Evolutionary conservation across 1,139 yeast species (phyloP).

Genomic region (Kodamaea suecica): DNA sequence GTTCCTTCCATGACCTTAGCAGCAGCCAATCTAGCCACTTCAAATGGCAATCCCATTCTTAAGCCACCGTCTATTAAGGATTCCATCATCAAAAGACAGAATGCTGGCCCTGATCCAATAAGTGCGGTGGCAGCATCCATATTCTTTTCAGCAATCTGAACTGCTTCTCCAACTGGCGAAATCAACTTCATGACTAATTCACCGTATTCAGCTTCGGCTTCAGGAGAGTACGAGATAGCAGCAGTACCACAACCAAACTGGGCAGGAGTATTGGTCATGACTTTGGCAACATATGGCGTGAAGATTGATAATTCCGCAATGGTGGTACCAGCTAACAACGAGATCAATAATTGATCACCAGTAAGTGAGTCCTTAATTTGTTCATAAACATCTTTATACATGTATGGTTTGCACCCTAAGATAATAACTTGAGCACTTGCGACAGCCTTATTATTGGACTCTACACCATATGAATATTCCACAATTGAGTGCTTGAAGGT

Average conservation of each 20-base stretch:
- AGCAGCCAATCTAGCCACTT: constrained; percentile 83
- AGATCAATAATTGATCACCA: constrained; percentile 64
- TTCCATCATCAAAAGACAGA: constrained; percentile 84
- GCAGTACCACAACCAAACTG: constrained; percentile 92
- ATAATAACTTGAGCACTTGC: constrained; percentile 64
- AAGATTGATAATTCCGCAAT: constrained; percentile 59
- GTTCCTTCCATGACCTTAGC: constrained; percentile 95
- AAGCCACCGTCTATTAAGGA: constrained; percentile 93
- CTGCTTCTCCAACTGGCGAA: constrained; percentile 64
- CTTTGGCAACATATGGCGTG: constrained; percentile 68
- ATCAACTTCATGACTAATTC: constrained; percentile 56
- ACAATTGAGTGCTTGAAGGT: constrained; percentile 43
- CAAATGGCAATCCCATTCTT: constrained; percentile 88
- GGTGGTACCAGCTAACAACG: constrained; percentile 91
- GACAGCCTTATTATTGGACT: constrained; percentile 55
- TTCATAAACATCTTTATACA: constrained; percentile 59
- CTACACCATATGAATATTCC: constrained; percentile 52
- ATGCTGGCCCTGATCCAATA: constrained; percentile 97
- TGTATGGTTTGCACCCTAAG: constrained; percentile 83
- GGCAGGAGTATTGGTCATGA: constrained; percentile 99
- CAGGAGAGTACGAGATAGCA: constrained; percentile 66
- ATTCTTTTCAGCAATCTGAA: constrained; percentile 80
- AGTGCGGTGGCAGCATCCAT: constrained; percentile 96
- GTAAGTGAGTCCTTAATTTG: constrained; percentile 42
- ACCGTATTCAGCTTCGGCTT: constrained; percentile 46